Percentiles rank a stretch among this genome's conserved stretches.
Conservation (phyloP, 148 eudicot species). For the Suaeda aralocaspica region DNA sequence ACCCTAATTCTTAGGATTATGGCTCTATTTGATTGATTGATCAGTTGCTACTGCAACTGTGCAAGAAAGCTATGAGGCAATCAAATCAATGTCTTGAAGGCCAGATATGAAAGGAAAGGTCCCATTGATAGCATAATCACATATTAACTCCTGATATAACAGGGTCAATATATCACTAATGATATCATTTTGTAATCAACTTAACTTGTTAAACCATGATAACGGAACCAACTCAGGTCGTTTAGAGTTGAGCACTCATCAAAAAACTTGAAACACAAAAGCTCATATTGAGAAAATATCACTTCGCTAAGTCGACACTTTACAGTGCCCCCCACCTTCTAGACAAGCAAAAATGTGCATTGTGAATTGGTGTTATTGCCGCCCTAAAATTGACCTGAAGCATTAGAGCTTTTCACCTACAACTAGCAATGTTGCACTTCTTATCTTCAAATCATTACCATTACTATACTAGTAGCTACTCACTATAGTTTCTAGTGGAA, state of each 20-base stretch:
- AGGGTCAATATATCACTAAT: not conserved
- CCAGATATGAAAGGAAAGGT: no score
- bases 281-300: not conserved
- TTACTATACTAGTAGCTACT: constrained; percentile 19
- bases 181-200: not conserved
- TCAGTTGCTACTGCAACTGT: no score
- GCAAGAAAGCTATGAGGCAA: no score
- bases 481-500: constrained; percentile 22
- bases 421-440: constrained; percentile 15
- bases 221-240: no score
- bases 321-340: not conserved
- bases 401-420: not conserved
- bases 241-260: no score
- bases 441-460: constrained; percentile 26
- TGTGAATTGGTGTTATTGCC: constrained; percentile 9
- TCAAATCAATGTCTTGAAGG: no score
- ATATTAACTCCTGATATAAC: not conserved
- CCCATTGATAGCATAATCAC: not conserved
- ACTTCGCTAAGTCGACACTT: not conserved
- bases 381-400: constrained; percentile 16
- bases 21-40: no score
- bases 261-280: not conserved
- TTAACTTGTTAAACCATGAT: no score
- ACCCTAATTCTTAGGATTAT: no score
- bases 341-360: not conserved